These are phyloP conservation scores for Starmerella kuoi DNA, from an alignment of 805 yeast genomes.

Conservation along the genomic window DNA sequence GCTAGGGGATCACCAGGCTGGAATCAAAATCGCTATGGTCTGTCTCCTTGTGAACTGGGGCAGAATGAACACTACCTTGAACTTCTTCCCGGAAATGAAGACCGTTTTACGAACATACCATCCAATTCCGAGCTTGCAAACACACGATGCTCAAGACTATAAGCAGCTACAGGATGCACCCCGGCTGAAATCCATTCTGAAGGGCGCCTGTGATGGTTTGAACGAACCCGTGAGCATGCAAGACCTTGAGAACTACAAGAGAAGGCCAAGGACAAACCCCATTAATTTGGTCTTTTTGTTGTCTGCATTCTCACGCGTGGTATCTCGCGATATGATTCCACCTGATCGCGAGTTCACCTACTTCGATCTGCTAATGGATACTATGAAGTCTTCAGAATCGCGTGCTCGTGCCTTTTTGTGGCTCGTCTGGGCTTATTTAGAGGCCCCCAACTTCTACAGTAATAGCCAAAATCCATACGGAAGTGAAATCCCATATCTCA, in stretches of 20 bases:
- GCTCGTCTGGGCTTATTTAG: slow-evolving; percentile 70
- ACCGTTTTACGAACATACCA: slow-evolving; percentile 87
- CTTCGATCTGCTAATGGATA: slow-evolving; percentile 51
- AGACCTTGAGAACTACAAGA: slow-evolving; percentile 3
- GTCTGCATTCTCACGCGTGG: slow-evolving; percentile 46
- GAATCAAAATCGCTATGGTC: slow-evolving; percentile 59
- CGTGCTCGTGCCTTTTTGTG: slow-evolving; percentile 69
- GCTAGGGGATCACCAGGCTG: slow-evolving; percentile 49
- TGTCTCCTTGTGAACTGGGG: slow-evolving; percentile 85
- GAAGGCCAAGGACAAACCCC: slow-evolving; percentile 46
- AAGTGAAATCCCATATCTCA: slow-evolving; percentile 32
- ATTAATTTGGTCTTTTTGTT: slow-evolving; percentile 65
- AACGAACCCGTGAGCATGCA: slow-evolving; percentile 26
- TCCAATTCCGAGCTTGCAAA: slow-evolving; percentile 81
- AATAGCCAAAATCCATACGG: slow-evolving; percentile 49
- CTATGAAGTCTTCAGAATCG: slow-evolving; percentile 46
- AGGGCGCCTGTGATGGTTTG: slow-evolving; percentile 67
- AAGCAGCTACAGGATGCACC: slow-evolving; percentile 93
- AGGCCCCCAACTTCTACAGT: slow-evolving; percentile 48
- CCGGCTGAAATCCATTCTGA: slow-evolving; percentile 73
- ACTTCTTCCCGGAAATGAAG: slow-evolving; percentile 88
- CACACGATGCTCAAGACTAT: slow-evolving; percentile 42
- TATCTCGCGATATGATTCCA: slow-evolving; percentile 33
- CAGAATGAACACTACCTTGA: slow-evolving; percentile 86
- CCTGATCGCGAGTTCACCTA: slow-evolving; percentile 23